phyloP scores from a whole-genome alignment of 2,329 filamentous ascomycete genomes.

The Fusarium lyarnte region DNA sequence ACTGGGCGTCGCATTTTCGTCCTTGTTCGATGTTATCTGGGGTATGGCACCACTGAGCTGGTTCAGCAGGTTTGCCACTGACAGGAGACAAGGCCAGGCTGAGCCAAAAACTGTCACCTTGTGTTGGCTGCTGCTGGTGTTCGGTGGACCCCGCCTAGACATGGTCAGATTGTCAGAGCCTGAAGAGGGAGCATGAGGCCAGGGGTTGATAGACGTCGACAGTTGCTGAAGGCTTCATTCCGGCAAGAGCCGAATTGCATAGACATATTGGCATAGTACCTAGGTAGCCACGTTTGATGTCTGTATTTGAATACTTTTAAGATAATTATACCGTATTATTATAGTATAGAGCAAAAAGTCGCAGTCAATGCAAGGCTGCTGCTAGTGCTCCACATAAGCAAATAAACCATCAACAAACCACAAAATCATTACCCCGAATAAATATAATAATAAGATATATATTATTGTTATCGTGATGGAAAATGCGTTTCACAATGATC shows the following conservation, averaged over 20 bases:
- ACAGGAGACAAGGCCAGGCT: not conserved
- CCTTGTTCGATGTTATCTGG: constrained; percentile 35
- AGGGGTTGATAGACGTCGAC: constrained; percentile 21
- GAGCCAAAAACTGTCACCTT: not conserved
- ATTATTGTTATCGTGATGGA: not conserved
- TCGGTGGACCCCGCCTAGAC: constrained; percentile 31
- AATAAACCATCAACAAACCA: not conserved
- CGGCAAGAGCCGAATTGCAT: constrained; percentile 25
- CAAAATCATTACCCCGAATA: not conserved
- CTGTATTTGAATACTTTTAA: not conserved
- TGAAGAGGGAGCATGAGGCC: constrained; percentile 32
- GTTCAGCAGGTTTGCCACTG: constrained; percentile 21
- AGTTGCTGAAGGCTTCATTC: constrained; percentile 3
- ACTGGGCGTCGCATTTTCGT: constrained; percentile 20
- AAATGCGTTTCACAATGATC: not conserved
- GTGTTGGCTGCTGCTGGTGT: constrained; percentile 1
- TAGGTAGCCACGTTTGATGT: not conserved
- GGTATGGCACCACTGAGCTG: constrained; percentile 34
- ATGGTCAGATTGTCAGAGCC: constrained; percentile 35
- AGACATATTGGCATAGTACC: not conserved
- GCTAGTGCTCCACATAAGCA: not conserved
- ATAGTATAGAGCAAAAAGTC: not conserved
- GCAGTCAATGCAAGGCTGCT: not conserved
- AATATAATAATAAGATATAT: not conserved
- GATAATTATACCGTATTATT: not conserved